These are phyloP conservation scores for Rutstroemia sp. DNA, from an alignment of 2,329 filamentous ascomycete genomes.

Conservation along the genomic window DNA sequence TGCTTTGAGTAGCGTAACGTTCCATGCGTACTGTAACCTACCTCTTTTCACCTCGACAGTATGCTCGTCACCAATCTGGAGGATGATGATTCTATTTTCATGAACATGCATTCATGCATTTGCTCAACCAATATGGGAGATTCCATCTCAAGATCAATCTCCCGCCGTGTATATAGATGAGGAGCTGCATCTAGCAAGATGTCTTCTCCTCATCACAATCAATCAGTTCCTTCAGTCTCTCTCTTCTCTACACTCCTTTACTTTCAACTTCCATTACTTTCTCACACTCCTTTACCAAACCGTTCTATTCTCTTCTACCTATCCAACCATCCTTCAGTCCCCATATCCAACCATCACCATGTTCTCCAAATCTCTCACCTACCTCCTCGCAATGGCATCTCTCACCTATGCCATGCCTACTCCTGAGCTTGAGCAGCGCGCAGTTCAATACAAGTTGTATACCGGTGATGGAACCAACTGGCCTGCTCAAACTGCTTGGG, in stretches of 20 bases:
- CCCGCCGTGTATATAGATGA: not conserved
- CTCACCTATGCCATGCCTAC: not conserved
- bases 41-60: too few relatives aligned
- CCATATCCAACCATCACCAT: not conserved
- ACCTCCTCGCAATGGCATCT: not conserved
- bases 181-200: not conserved
- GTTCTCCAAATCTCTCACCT: not conserved
- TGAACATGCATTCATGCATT: not conserved
- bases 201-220: not conserved
- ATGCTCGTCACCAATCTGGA: too few relatives aligned
- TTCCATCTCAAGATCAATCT: not conserved
- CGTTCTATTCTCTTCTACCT: not conserved
- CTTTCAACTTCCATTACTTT: not conserved
- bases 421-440: not conserved
- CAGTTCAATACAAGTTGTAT: not conserved
- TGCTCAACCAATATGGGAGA: not conserved
- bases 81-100: not conserved
- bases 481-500: not conserved
- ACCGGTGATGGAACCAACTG: constrained; percentile 2
- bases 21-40: too few relatives aligned
- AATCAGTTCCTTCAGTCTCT: not conserved
- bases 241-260: not conserved
- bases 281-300: not conserved
- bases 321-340: not conserved
- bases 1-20: too few relatives aligned